phyloP scores from a whole-genome alignment of 2,329 filamentous ascomycete species.

The Rutstroemia sp. region DNA sequence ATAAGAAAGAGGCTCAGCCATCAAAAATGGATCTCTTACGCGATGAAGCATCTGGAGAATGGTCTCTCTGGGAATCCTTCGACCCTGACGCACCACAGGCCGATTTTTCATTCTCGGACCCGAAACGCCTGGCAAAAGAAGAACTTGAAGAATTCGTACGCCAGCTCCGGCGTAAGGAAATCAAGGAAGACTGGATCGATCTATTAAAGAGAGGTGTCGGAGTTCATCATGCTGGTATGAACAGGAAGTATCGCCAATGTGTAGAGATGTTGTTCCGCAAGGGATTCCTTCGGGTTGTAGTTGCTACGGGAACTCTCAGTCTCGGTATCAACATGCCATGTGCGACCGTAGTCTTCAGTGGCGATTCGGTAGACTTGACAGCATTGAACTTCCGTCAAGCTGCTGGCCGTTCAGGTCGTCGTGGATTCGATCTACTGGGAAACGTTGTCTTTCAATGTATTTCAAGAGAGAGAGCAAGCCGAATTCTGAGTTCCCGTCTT shows the following conservation, averaged over 20 bases:
- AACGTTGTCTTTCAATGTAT: conserved; percentile 75
- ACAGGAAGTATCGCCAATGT: conserved; percentile 64
- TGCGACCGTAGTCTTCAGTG: conserved; percentile 71
- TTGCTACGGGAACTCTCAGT: conserved; percentile 69
- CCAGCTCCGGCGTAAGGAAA: conserved; percentile 42
- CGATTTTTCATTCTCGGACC: conserved; percentile 60
- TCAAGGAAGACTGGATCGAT: conserved; percentile 47
- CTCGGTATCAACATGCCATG: conserved; percentile 81
- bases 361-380: conserved; percentile 66
- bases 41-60: conserved; percentile 48
- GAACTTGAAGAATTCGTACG: conserved; percentile 51
- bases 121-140: conserved; percentile 46
- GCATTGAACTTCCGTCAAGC: conserved; percentile 71
- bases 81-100: conserved; percentile 56
- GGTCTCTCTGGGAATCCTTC: conserved; percentile 55
- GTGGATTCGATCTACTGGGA: conserved; percentile 73
- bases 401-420: conserved; percentile 68
- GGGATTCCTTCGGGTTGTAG: conserved; percentile 61
- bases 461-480: conserved; percentile 49
- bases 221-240: conserved; percentile 75
- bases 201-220: conserved; percentile 62
- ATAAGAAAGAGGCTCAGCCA: too few species aligned
- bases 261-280: conserved; percentile 70
- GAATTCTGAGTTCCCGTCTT: conserved; percentile 65
- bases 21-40: conserved; percentile 47